These are phyloP conservation scores for Aspergillus fischeri DNA, from an alignment of 2,329 filamentous ascomycete genomes.

Conservation along the genomic window DNA sequence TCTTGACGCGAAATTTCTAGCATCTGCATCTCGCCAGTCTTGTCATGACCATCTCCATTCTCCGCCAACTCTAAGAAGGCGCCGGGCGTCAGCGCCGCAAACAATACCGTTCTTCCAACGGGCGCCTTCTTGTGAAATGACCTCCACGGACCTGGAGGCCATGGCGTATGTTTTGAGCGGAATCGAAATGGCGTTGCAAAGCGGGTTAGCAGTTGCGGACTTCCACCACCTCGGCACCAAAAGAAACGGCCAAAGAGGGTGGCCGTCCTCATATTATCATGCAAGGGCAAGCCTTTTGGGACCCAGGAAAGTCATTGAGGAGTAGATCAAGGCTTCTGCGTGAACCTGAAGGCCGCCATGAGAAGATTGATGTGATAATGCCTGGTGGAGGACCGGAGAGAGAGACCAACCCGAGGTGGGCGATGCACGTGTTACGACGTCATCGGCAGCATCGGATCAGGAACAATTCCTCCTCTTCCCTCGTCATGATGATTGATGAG, in stretches of 20 bases:
- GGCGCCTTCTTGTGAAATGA: slow-evolving; percentile 19
- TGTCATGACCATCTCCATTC: slow-evolving; percentile 45
- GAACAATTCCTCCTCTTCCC: not conserved
- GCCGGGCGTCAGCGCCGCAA: slow-evolving; percentile 51
- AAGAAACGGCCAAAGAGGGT: slow-evolving; percentile 48
- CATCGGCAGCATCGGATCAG: slow-evolving; percentile 7
- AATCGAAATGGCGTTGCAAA: slow-evolving; percentile 27
- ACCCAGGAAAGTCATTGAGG: slow-evolving; percentile 5
- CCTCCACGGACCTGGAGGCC: slow-evolving; percentile 15
- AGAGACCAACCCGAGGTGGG: slow-evolving; percentile 6
- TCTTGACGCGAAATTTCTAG: slow-evolving; percentile 75
- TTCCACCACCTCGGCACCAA: slow-evolving; percentile 40
- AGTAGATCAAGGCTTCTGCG: not conserved
- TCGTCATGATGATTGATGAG: not conserved
- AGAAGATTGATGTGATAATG: not conserved
- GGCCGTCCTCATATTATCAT: slow-evolving; percentile 48
- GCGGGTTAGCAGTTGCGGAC: slow-evolving; percentile 31
- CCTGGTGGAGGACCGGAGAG: not conserved
- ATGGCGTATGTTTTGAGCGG: slow-evolving; percentile 21
- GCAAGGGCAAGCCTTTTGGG: slow-evolving; percentile 7
- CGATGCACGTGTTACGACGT: slow-evolving; percentile 22
- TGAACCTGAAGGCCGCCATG: slow-evolving; percentile 6
- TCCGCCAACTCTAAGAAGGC: slow-evolving; percentile 58
- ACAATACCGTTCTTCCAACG: slow-evolving; percentile 28
- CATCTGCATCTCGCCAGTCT: slow-evolving; percentile 83